Evolutionary conservation across 2,329 filamentous ascomycete genomes (phyloP).

Genomic region (Aschersonia sp.): DNA sequence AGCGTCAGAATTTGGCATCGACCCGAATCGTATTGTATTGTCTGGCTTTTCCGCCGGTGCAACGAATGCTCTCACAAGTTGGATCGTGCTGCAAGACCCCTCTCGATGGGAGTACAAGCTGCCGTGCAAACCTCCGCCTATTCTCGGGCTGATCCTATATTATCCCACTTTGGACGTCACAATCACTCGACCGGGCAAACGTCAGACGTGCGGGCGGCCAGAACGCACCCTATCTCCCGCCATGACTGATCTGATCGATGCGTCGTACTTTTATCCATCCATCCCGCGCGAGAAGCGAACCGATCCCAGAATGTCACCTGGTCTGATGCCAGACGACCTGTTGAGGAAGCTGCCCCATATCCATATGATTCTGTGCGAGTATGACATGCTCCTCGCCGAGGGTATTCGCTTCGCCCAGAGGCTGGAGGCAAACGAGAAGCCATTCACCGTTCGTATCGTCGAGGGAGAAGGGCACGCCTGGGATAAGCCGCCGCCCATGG

Average conservation of each 20-base stretch:
- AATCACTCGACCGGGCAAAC: constrained; percentile 37
- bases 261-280: constrained; percentile 42
- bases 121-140: constrained; percentile 24
- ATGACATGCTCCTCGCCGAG: constrained; percentile 48
- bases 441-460: constrained; percentile 26
- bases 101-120: constrained; percentile 21
- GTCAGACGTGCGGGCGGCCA: constrained; percentile 35
- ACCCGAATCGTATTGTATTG: constrained; percentile 38
- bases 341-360: constrained; percentile 37
- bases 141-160: constrained; percentile 41
- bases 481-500: constrained; percentile 31
- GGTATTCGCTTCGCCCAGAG: constrained; percentile 46
- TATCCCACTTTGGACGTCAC: constrained; percentile 51
- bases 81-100: constrained; percentile 30
- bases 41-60: constrained; percentile 52
- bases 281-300: constrained; percentile 27
- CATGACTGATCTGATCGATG: constrained; percentile 49
- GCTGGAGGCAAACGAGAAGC: constrained; percentile 23
- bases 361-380: constrained; percentile 47
- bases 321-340: constrained; percentile 37
- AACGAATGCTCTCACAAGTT: constrained; percentile 35
- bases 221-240: constrained; percentile 42
- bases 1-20: constrained; percentile 41
- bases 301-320: constrained; percentile 43
- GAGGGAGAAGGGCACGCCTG: constrained; percentile 31